Conservation (phyloP, 306 rosid species). For the Corylus avellana region DNA sequence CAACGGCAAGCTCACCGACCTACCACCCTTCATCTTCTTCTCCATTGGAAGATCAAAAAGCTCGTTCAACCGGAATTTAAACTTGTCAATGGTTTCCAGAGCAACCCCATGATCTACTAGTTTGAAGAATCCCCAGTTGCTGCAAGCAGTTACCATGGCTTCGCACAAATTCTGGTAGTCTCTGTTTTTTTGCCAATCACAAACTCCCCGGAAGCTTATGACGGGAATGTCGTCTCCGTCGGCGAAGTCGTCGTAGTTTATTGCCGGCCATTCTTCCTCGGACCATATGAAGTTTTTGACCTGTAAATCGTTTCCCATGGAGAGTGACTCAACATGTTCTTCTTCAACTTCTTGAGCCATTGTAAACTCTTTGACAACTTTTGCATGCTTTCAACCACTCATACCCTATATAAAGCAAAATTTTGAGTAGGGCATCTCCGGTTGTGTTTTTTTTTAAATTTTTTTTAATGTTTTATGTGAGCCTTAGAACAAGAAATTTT, state of each 20-base stretch:
- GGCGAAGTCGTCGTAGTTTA: not conserved
- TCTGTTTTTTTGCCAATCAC: not conserved
- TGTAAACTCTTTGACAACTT: not conserved
- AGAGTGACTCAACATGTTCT: slow-evolving; percentile 12
- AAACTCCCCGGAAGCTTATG: not conserved
- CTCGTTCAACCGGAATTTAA: not conserved
- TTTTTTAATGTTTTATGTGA: not conserved
- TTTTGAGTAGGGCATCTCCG: not conserved
- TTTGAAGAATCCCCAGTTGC: not conserved
- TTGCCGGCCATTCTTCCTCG: slow-evolving; percentile 1
- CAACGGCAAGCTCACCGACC: not conserved
- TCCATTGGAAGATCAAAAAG: slow-evolving; percentile 4
- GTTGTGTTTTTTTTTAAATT: not conserved
- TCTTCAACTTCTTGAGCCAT: slow-evolving; percentile 10
- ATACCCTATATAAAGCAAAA: not conserved
- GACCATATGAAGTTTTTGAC: slow-evolving; percentile 5
- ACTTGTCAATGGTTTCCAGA: not conserved
- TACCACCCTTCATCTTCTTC: slow-evolving; percentile 5
- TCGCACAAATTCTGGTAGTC: not conserved
- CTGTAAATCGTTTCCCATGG: not conserved
- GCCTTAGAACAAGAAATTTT: not conserved
- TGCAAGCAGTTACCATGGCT: slow-evolving; percentile 1
- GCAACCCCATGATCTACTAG: slow-evolving; percentile 1
- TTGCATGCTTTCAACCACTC: not conserved
- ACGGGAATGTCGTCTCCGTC: not conserved